Base-by-base conservation (phyloP, 768 basidiomycete species). In the Rhizopogon vulgaris region DNA sequence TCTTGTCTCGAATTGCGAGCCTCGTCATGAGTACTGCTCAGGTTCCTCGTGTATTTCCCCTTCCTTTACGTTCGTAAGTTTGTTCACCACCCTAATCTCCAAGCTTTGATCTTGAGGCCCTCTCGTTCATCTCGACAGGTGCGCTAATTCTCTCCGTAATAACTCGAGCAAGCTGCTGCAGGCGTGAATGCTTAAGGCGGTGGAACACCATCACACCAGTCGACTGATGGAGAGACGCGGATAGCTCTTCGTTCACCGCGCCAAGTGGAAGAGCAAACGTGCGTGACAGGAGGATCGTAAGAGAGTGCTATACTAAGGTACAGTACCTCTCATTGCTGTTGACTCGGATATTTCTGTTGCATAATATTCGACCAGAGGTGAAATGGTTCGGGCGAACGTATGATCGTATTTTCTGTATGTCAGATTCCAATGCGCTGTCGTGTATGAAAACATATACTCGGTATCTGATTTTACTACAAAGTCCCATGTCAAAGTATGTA, bases 41-140 rank as follows among this genome's bases (percentile, higher is more conserved):
- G 63, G 43, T 82, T 71, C 22, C 22, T 22, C 22, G 22, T 22
- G 48, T 73, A 53, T 90, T 87, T n/a, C 84, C 84, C 37, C 87
- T 83, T 30, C 88, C 85, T 52, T 85, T 74, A 48, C 88, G 79
- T 62, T 90, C 87, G 63, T 85, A 84, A 9, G 83, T 73, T 62
- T 89, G 87, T 59, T 91, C 88, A 12, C 84, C 83, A 14, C 87
- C 74, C 67, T 32, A 73, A 68, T 3, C 79, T 79, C 47, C 92
- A 90, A 59, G 94, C 80, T 66, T 93, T 94, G 58, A 76, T 63
- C 65, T 96, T 93, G 42, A 96, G 71, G 1, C 74, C 74, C 94
- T 95, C 69, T 97, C 94, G 61, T 92, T 94, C 59, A 89, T 86
- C 62, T 97, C 94, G 5, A 94, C 84, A 80, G 97, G 77, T 17